Base-by-base conservation (phyloP, 2,329 filamentous ascomycete species). In the Penicillium janthinellum region DNA sequence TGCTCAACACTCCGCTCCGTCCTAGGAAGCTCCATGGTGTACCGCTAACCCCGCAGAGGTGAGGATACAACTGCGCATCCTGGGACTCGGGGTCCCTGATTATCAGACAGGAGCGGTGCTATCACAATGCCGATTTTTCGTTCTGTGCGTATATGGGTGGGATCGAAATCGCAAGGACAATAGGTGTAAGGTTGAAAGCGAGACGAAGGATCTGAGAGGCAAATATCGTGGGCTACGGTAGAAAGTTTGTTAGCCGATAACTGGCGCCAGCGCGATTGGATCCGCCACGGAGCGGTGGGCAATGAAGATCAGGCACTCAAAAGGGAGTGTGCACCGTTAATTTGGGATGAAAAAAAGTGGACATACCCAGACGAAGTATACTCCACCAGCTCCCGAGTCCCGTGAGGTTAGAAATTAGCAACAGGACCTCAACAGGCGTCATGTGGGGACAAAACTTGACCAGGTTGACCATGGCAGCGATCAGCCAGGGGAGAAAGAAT, bases 1-100 rank as follows among this genome's bases (percentile, higher is more conserved):
- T 73, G 71, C 28, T 69, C 63, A 35, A 58, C 55, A 35, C 62
- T 59, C 28, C 54, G 56, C 11, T 48, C 15, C n/a, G 54, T 34
- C 35, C 25, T 62, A 45, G 57, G 44, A 37, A 22, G 15, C 15
- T 65, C 50, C 65, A 68, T 70, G 22, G 34, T 63, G 35, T 64
- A n/a, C 39, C 41, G 49, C 54, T 58, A 45, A 54, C 42, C 44
- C 37, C 22, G 35, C 37, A 58, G 48, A 52, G 22, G 35, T 22
- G 10, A 51, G 56, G 35, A 57, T 48, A 48, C 62, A 61, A 25
- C 59, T 15, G 11, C 58, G 60, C 64, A 68, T 64, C 54, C 56
- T 67, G 51, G 5, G 34, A 20, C 54, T 54, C 42, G 31, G 31
- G 49, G 17, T 37, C 42, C 31, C 25, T 6, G 14, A 28, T 25